Evolutionary conservation across 2,329 filamentous ascomycete genomes (phyloP).

Genomic region (Fusarium concolor): DNA sequence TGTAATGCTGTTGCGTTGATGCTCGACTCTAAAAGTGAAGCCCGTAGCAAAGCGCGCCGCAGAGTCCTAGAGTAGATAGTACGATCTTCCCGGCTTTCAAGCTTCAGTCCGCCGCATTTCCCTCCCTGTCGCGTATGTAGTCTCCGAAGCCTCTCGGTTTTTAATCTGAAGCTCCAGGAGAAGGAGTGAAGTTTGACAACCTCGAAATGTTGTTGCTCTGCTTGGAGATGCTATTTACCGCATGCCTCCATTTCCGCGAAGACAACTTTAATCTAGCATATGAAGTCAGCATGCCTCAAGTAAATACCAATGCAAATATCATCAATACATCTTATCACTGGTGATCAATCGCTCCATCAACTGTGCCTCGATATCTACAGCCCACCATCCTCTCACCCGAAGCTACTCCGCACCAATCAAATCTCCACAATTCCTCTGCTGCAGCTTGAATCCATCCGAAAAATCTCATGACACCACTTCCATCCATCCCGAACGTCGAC

Average conservation of each 20-base stretch:
- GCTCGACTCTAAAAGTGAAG: neutral
- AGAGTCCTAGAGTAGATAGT: too few relatives aligned
- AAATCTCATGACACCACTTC: conserved; percentile 55
- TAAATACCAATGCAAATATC: neutral
- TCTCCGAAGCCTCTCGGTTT: neutral
- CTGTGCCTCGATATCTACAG: neutral
- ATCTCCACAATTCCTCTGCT: conserved; percentile 44
- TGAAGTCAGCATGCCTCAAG: neutral
- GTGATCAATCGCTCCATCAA: too few relatives aligned
- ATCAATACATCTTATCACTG: too few relatives aligned
- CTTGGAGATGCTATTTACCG: neutral
- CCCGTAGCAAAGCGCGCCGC: neutral
- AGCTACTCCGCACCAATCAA: conserved; percentile 54
- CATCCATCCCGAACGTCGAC: conserved; percentile 37
- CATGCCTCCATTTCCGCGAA: neutral
- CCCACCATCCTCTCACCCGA: conserved; percentile 48
- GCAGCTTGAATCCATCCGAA: conserved; percentile 39
- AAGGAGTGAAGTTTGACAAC: too few relatives aligned
- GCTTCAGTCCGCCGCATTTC: too few relatives aligned
- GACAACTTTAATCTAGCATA: neutral
- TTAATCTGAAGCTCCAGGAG: neutral
- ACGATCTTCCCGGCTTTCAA: too few relatives aligned
- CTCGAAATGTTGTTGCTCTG: neutral
- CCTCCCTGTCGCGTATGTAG: neutral
- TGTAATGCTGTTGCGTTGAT: too few relatives aligned